Base-by-base conservation (phyloP, 1,139 yeast genomes). In the Casaregolazyma lundiana region DNA sequence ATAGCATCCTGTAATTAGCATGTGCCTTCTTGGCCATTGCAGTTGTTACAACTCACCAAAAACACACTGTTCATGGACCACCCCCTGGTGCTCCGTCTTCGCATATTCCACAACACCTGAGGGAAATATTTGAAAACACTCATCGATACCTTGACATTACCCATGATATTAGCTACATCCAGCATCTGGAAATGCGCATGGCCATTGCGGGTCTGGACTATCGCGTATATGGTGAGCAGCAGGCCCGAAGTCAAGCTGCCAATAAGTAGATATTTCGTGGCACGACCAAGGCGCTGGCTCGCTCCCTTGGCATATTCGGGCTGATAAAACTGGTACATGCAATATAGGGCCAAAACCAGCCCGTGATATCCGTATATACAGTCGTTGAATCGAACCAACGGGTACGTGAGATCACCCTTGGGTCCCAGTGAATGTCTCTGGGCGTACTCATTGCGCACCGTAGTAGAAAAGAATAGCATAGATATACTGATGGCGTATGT, bases 61-160 rank as follows among this genome's bases (percentile, higher is more conserved):
- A 46, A 22, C 13, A 75, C 72, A 13, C 81, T 75, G 11, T 69
- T 58, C 43, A 75, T 76, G 3, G 85, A 75, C 58, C 79, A 78
- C 0, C 86, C 87, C 47, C 67, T 65, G 58, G 81, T 76, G 1
- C 84, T 75, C 50, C 70, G 68, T 44, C 86, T 71, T 41, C 69
- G 69, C 49, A 65, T 68, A 55, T 81, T 81, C 57, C 77, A 76
- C 24, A 65, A 54, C 4, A 80, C 72, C 57, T 81, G 88, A 0
- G 88, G 87, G 4, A 81, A 59, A 57, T 80, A 79, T 59, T 81
- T 81, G 49, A 77, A 67, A 22, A 78, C 63, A 47, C 83, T 77
- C 72, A 79, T 73, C 20, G 66, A 50, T 15, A 81, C 75, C 63
- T 81, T 81, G 49, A 77, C 66, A 45, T 73, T 70, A 1, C 80